phyloP scores from a whole-genome alignment of 2,329 filamentous ascomycete species.

The Trichoderma gracile region DNA sequence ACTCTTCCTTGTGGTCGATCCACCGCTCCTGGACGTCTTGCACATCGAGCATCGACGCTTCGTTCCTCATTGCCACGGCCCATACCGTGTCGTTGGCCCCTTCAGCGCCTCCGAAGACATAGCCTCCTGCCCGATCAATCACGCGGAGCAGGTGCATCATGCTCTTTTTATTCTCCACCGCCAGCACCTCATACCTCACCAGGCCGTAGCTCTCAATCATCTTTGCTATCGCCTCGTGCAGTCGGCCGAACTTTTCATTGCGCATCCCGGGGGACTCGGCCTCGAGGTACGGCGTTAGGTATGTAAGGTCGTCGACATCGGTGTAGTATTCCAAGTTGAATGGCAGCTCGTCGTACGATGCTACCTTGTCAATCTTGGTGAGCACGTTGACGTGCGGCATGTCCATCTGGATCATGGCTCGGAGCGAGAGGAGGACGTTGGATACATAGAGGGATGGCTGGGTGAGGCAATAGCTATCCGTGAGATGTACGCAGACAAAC shows the following conservation, averaged over 20 bases:
- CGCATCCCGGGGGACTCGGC: slow-evolving; percentile 71
- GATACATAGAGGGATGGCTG: slow-evolving; percentile 94
- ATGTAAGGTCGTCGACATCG: slow-evolving; percentile 88
- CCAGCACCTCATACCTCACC: slow-evolving; percentile 88
- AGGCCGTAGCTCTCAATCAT: slow-evolving; percentile 88
- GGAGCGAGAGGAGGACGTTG: slow-evolving; percentile 85
- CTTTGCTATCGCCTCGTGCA: slow-evolving; percentile 84
- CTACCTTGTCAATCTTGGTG: slow-evolving; percentile 95
- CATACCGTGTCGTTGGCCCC: slow-evolving; percentile 96
- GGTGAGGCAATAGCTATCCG: slow-evolving; percentile 91
- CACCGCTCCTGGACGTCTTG: slow-evolving; percentile 93
- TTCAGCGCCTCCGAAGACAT: slow-evolving; percentile 87
- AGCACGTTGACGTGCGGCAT: slow-evolving; percentile 94
- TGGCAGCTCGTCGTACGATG: slow-evolving; percentile 78
- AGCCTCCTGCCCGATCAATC: slow-evolving; percentile 89
- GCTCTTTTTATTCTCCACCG: slow-evolving; percentile 93
- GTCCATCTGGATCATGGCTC: slow-evolving; percentile 98
- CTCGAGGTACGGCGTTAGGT: slow-evolving; percentile 78
- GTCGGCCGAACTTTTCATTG: slow-evolving; percentile 73
- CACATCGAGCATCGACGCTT: slow-evolving; percentile 73
- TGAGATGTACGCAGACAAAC: slow-evolving; percentile 91
- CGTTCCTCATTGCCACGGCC: slow-evolving; percentile 88
- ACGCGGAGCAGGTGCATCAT: slow-evolving; percentile 91
- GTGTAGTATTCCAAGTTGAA: slow-evolving; percentile 98
- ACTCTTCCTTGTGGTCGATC: slow-evolving; percentile 86